Evolutionary conservation across 352 stramenopile genomes (phyloP), one percentile per base, ranked within the genome.

Genomic region (Pythium phragmitis): DNA sequence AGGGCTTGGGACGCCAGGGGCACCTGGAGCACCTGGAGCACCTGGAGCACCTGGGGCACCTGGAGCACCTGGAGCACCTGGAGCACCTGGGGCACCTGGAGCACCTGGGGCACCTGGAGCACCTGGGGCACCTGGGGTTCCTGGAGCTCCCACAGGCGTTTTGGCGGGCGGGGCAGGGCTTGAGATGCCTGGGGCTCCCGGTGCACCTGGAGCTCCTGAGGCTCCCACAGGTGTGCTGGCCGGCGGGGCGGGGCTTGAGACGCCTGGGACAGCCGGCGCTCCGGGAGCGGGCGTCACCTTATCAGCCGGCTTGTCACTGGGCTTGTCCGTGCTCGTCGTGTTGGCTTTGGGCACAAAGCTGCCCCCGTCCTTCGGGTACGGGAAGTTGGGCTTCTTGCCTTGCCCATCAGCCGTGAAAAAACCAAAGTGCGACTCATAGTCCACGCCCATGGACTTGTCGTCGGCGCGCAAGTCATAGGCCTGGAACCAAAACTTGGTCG

Each of bases 391-490:
- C 23, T 61, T 60, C 60, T 73, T 73, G 56, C 59, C 52, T 33
- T 54, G 23, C 9, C 56, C 43, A 37, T 64, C 53, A 46, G 59
- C 48, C 12, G 34, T 69, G 50, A 76, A 71, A 19, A 71, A 73
- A 26, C 70, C 67, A 58, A 74, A 72, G 52, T 76, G 50, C 16
- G 48, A 67, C 64, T 76, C 70, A 34, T 49, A 65, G 26, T 74
- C 66, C 7, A 55, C 39, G 33, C 36, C 36, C 30, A 53, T 57
- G 9, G 52, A 51, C 13, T 42, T 68, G 53, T 73, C 70, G 36
- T 63, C 57, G 34, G 5, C 37, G 28, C 62, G 67, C 14, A 58
- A 39, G 43, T 74, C 67, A 42, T 61, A 74, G 16, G 59, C 43
- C 33, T 56, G 56, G 54, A 64, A 74, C 67, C 67, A 74, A 45